Conservation (phyloP, 2,329 filamentous ascomycete species). For the Trichoderma cornu-damae region DNA sequence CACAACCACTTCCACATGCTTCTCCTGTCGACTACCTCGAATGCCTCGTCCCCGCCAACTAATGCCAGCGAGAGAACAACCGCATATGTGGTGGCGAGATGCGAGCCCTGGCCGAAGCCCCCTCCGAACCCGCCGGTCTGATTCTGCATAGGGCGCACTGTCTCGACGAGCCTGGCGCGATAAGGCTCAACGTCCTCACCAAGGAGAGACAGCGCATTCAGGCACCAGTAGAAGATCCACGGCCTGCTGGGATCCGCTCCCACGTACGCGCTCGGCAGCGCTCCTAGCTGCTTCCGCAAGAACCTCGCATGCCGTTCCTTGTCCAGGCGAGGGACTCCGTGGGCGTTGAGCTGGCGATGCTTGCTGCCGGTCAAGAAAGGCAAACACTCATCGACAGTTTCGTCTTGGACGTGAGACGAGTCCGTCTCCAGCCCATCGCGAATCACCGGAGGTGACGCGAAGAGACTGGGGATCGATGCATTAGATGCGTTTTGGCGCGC, state of each 20-base stretch:
- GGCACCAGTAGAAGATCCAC: constrained; percentile 92
- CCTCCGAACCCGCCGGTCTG: constrained; percentile 80
- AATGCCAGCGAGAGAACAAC: constrained; percentile 71
- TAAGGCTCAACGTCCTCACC: constrained; percentile 68
- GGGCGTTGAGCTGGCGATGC: constrained; percentile 55
- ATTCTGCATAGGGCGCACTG: constrained; percentile 79
- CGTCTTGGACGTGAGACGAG: constrained; percentile 63
- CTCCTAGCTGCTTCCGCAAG: constrained; percentile 52
- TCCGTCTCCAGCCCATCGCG: constrained; percentile 61
- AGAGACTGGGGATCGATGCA: constrained; percentile 48
- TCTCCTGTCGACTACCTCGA: constrained; percentile 72
- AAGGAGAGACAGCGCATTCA: constrained; percentile 69
- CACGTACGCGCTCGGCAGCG: constrained; percentile 65
- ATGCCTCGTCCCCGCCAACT: constrained; percentile 69
- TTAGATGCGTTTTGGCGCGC: constrained; percentile 10
- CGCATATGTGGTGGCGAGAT: constrained; percentile 86
- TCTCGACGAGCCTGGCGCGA: constrained; percentile 64
- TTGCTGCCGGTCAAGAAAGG: constrained; percentile 58
- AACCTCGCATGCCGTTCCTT: constrained; percentile 58
- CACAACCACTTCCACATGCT: constrained; percentile 90
- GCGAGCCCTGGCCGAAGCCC: constrained; percentile 84
- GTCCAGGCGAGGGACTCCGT: constrained; percentile 71
- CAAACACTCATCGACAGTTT: constrained; percentile 63
- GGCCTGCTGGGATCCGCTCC: constrained; percentile 80
- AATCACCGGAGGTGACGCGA: constrained; percentile 55